These are phyloP conservation scores for Ascocoryne sarcoides DNA, from an alignment of 2,329 filamentous ascomycete genomes.

Conservation along the genomic window DNA sequence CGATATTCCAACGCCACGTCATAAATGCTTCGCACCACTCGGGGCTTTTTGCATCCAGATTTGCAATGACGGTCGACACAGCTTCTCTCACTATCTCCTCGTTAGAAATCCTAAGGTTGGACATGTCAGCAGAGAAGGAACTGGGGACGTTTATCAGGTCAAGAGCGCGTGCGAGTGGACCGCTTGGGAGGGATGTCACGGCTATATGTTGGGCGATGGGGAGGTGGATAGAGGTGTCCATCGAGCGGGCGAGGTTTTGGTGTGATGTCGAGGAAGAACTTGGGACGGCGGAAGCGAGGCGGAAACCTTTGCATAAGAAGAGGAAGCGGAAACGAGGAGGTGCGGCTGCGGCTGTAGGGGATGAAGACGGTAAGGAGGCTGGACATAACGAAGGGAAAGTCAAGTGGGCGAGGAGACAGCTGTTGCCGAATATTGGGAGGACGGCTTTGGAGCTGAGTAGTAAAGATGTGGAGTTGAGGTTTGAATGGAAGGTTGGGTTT, in stretches of 20 bases:
- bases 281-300: constrained; percentile 27
- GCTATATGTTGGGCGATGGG: constrained; percentile 58
- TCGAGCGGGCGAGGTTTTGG: constrained; percentile 56
- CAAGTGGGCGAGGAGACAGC: constrained; percentile 34
- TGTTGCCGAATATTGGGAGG: constrained; percentile 46
- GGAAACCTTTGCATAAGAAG: constrained; percentile 9
- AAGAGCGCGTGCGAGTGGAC: constrained; percentile 32
- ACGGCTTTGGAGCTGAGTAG: constrained; percentile 32
- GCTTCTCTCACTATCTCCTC: constrained; percentile 40
- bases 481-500: constrained; percentile 57
- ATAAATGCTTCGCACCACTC: constrained; percentile 41
- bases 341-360: constrained; percentile 14
- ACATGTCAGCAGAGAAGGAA: constrained; percentile 49
- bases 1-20: constrained; percentile 42
- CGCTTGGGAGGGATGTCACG: constrained; percentile 46
- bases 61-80: constrained; percentile 52
- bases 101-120: constrained; percentile 46
- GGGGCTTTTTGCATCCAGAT: constrained; percentile 46
- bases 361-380: constrained; percentile 25
- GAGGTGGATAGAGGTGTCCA: constrained; percentile 56
- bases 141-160: constrained; percentile 40
- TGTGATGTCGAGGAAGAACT: constrained; percentile 42
- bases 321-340: constrained; percentile 17
- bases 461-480: constrained; percentile 30
- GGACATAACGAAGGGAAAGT: constrained; percentile 22